A percentile compares a stretch with the other conserved stretches of the same genome.
Evolutionary conservation across 1,139 yeast species (phyloP).

Genomic region (Saccharomyces hybrid): DNA sequence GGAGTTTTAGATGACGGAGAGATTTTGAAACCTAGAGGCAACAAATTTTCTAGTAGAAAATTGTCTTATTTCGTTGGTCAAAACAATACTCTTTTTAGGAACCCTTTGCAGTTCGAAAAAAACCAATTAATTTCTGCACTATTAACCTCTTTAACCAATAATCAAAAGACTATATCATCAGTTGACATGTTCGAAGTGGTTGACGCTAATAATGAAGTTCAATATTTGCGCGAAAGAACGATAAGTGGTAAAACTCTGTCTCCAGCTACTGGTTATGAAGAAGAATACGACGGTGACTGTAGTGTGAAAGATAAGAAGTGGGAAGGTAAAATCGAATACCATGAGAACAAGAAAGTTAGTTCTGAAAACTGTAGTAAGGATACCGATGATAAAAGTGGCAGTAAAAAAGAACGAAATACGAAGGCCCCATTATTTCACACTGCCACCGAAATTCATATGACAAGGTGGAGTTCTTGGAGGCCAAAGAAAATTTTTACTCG

Average conservation of each 20-base stretch:
- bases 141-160: neutral
- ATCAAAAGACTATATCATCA: neutral
- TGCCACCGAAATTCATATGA: constrained; percentile 9
- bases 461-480: constrained; percentile 10
- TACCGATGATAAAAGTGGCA: neutral
- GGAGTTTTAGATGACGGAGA: neutral
- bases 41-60: constrained; percentile 7
- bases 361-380: neutral
- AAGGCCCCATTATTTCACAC: constrained; percentile 6
- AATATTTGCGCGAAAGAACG: constrained; percentile 7
- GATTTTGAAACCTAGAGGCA: neutral
- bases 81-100: constrained; percentile 7
- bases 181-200: neutral
- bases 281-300: neutral
- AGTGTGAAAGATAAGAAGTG: neutral
- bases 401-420: neutral
- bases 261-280: neutral
- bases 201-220: neutral
- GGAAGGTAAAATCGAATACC: neutral
- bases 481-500: constrained; percentile 8
- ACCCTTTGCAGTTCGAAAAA: constrained; percentile 12
- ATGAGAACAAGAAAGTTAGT: constrained; percentile 1
- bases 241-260: constrained; percentile 1
- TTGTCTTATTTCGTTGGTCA: neutral
- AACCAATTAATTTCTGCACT: constrained; percentile 6